Conservation (phyloP, 306 rosid species). For the Datisca glomerata region DNA sequence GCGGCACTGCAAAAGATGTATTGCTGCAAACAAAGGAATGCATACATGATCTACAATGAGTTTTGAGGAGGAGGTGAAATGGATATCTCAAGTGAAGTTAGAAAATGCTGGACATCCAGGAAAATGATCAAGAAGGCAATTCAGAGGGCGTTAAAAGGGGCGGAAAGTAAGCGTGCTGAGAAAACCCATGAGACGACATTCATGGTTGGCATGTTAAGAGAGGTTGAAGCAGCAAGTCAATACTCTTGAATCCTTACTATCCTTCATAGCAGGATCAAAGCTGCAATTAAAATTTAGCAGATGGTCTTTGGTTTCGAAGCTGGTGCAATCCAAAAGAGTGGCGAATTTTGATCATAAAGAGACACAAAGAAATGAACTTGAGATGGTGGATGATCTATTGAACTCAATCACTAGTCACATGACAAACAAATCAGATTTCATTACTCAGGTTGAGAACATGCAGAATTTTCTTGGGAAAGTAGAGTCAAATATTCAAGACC, state of each 20-base stretch:
- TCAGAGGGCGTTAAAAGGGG: constrained; percentile 9
- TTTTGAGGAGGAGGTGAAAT: constrained; percentile 8
- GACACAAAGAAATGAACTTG: constrained; percentile 1
- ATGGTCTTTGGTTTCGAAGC: constrained; percentile 16
- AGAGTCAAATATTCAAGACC: constrained; percentile 11
- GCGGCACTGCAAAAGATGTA: constrained; percentile 9
- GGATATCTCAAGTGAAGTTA: constrained; percentile 4
- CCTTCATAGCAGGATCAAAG: constrained; percentile 10
- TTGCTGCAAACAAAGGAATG: constrained; percentile 12
- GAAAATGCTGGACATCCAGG: constrained; percentile 6
- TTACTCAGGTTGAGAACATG: constrained; percentile 3
- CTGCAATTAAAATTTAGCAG: constrained; percentile 1
- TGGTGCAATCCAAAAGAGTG: constrained; percentile 15
- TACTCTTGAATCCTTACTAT: constrained; percentile 12
- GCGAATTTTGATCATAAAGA: constrained; percentile 1
- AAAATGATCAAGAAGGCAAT: constrained; percentile 10
- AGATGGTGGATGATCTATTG: constrained; percentile 7
- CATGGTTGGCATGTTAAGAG: not conserved
- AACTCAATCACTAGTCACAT: not conserved
- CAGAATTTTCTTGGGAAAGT: constrained; percentile 1
- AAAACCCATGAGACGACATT: not conserved
- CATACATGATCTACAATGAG: constrained; percentile 4
- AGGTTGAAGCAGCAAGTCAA: not conserved
- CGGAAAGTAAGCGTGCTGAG: constrained; percentile 1
- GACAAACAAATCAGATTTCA: not conserved